Percentiles rank a stretch among this genome's conserved stretches.
phyloP scores from a whole-genome alignment of 1,139 yeast genomes.

The Geotrichum histeridarum region DNA sequence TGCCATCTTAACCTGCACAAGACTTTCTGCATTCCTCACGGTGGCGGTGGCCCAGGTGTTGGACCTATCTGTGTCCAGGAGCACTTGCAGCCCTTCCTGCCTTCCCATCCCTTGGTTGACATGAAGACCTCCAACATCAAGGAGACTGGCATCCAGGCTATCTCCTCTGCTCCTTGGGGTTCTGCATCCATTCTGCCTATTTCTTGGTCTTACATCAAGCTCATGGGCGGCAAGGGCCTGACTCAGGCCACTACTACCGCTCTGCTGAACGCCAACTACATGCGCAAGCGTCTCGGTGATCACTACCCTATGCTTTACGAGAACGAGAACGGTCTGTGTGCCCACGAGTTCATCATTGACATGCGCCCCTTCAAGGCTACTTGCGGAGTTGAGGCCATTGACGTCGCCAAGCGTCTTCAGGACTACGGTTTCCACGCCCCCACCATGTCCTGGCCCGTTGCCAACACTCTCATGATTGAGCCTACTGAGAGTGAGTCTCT shows the following conservation, averaged over 20 bases:
- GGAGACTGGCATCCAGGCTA: slow-evolving; percentile 54
- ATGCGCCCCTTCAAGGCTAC: slow-evolving; percentile 72
- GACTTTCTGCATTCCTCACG: slow-evolving; percentile 96
- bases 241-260: slow-evolving; percentile 85
- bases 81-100: slow-evolving; percentile 78
- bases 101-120: slow-evolving; percentile 61
- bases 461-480: slow-evolving; percentile 95
- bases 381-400: slow-evolving; percentile 86
- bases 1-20: slow-evolving; percentile 95
- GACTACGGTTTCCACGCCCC: slow-evolving; percentile 99
- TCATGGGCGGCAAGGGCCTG: slow-evolving; percentile 82
- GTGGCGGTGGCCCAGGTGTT: slow-evolving; percentile 99
- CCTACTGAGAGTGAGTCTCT: slow-evolving; percentile 94
- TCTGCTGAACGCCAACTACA: slow-evolving; percentile 90
- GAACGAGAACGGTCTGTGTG: slow-evolving; percentile 70
- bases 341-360: slow-evolving; percentile 93
- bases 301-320: slow-evolving; percentile 75
- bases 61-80: slow-evolving; percentile 93
- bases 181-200: slow-evolving; percentile 91
- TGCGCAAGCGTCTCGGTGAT: slow-evolving; percentile 70
- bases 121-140: slow-evolving; percentile 39
- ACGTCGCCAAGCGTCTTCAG: slow-evolving; percentile 91
- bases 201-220: slow-evolving; percentile 88
- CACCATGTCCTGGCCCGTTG: slow-evolving; percentile 97
- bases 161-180: slow-evolving; percentile 92